phyloP scores from a whole-genome alignment of 169 alveolate genomes.

The Plasmodium blacklocki region DNA sequence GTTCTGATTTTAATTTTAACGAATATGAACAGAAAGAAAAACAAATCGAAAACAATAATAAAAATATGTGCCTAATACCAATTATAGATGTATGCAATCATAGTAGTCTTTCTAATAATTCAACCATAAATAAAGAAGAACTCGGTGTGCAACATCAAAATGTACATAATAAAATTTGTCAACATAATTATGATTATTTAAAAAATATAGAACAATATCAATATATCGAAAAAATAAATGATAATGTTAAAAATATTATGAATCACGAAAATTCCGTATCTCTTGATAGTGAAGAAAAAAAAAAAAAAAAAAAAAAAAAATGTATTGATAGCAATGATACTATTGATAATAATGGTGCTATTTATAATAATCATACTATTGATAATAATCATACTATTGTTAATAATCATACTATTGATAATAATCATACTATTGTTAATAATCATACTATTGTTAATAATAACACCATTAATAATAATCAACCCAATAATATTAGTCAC shows the following conservation, averaged over 20 bases:
- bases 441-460: not conserved
- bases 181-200: no score
- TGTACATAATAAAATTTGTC: no score
- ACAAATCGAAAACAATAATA: slow-evolving; percentile 52
- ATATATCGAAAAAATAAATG: no score
- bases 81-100: slow-evolving; percentile 72
- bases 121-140: slow-evolving; percentile 23
- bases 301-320: not conserved
- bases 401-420: not conserved
- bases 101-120: slow-evolving; percentile 20
- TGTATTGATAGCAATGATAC: not conserved
- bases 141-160: not conserved
- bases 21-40: slow-evolving; percentile 65
- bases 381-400: no score
- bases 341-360: not conserved
- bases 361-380: not conserved
- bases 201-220: no score
- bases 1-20: slow-evolving; percentile 45
- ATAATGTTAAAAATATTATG: no score
- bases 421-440: not conserved
- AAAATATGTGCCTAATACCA: slow-evolving; percentile 67
- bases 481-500: no score
- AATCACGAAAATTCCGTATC: no score
- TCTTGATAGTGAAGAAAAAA: not conserved
- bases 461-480: not conserved